These are phyloP conservation scores for Termitomyces sp. DNA, from an alignment of 768 basidiomycete species.

Conservation along the genomic window DNA sequence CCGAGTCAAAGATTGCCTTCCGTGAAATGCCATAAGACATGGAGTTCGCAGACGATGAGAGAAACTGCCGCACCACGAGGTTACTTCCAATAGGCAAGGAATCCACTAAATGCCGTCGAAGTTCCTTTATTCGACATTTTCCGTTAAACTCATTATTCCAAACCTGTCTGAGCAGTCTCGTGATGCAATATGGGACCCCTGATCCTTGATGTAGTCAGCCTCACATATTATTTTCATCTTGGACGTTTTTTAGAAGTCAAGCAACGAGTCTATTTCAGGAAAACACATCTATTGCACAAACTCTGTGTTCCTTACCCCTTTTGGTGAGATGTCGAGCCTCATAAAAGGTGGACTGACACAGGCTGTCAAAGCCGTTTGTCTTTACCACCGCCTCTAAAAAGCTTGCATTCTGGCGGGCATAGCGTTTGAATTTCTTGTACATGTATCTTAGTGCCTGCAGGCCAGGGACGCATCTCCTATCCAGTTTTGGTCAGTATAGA, in stretches of 20 bases:
- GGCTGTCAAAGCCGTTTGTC: background rate
- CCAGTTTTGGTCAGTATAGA: too few species aligned
- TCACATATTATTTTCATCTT: background rate
- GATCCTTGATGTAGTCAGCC: background rate
- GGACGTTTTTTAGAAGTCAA: too few species aligned
- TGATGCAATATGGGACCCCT: background rate
- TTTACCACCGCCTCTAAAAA: background rate
- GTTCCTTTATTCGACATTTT: conserved; percentile 18
- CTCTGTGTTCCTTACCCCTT: background rate
- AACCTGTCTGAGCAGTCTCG: background rate
- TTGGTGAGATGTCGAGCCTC: background rate
- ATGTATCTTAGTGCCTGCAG: background rate
- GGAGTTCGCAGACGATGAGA: background rate
- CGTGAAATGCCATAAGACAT: background rate
- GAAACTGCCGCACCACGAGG: conserved; percentile 29
- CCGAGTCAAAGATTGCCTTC: conserved; percentile 34
- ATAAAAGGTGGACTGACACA: background rate
- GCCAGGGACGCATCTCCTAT: too few species aligned
- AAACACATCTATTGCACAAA: background rate
- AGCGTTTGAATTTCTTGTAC: background rate
- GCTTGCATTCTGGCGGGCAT: background rate
- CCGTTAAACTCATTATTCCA: background rate
- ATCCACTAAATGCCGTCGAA: conserved; percentile 32
- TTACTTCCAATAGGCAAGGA: conserved; percentile 32
- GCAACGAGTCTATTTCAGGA: background rate